These are phyloP conservation scores for Debaryomyces coudertii DNA, from an alignment of 1,139 yeast species.

Conservation along the genomic window DNA sequence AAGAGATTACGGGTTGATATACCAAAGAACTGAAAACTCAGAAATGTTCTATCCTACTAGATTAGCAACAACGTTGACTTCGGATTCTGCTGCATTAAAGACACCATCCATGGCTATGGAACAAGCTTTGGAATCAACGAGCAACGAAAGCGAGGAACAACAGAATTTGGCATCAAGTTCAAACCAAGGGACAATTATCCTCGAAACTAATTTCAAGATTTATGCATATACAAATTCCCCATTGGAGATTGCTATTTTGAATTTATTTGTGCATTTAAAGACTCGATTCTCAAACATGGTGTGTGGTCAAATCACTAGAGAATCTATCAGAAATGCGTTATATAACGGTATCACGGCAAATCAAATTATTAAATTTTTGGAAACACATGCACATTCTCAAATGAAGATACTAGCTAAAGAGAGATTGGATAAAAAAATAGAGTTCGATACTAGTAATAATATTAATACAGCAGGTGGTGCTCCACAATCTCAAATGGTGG, in stretches of 20 bases:
- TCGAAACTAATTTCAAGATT: conserved; percentile 91
- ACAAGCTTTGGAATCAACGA: conserved; percentile 50
- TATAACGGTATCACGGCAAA: conserved; percentile 92
- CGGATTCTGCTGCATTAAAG: conserved; percentile 73
- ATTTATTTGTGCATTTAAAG: conserved; percentile 80
- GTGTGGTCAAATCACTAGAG: conserved; percentile 90
- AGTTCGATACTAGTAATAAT: conserved; percentile 61
- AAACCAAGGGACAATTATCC: conserved; percentile 68
- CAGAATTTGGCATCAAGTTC: conserved; percentile 24
- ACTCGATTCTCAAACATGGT: conserved; percentile 91
- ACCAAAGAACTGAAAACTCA: conserved; percentile 65
- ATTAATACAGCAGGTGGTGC: conserved; percentile 53
- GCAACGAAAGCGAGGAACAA: conserved; percentile 22
- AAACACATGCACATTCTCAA: conserved; percentile 93
- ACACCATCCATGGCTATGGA: conserved; percentile 73
- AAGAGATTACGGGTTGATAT: conserved; percentile 88
- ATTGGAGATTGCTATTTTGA: conserved; percentile 88
- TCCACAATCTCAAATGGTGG: conserved; percentile 35
- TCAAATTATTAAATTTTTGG: conserved; percentile 85
- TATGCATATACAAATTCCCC: conserved; percentile 97
- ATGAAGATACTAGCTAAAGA: conserved; percentile 77
- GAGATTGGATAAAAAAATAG: conserved; percentile 63
- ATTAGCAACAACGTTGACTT: conserved; percentile 85
- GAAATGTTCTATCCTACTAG: conserved; percentile 86
- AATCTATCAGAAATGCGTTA: conserved; percentile 82